Percentiles rank a stretch among this genome's conserved stretches.
Evolutionary conservation across 2,329 filamentous ascomycete genomes (phyloP).

Genomic region (Fusarium algeriense): DNA sequence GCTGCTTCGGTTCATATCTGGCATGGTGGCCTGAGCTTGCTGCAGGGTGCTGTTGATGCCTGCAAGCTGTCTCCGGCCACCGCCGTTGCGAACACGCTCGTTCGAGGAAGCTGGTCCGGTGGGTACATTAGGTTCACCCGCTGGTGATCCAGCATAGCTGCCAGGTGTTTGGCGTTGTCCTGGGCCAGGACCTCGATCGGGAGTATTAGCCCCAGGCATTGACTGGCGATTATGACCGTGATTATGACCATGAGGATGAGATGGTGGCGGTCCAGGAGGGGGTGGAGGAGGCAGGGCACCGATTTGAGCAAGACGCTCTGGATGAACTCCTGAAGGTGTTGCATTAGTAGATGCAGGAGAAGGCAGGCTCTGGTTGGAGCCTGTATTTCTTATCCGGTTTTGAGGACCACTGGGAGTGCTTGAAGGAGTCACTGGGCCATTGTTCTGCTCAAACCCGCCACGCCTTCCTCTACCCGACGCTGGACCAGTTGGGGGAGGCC

Average conservation of each 20-base stretch:
- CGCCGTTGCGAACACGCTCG: conserved; percentile 54
- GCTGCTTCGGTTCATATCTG: conserved; percentile 52
- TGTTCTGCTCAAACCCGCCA: conserved; percentile 56
- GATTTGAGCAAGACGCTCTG: conserved; percentile 64
- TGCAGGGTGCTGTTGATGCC: conserved; percentile 71
- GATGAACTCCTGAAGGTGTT: conserved; percentile 58
- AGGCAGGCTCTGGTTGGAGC: conserved; percentile 41
- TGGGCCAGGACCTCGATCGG: conserved; percentile 47
- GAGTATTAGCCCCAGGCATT: conserved; percentile 48
- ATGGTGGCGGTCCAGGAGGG: conserved; percentile 49
- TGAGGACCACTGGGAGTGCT: conserved; percentile 49
- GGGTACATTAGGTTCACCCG: conserved; percentile 48
- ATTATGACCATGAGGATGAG: conserved; percentile 34
- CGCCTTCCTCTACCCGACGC: conserved; percentile 63
- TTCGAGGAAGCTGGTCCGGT: conserved; percentile 53
- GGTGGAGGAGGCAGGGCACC: conserved; percentile 52
- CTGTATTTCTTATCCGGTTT: conserved; percentile 59
- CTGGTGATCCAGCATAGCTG: conserved; percentile 42
- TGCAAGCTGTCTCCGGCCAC: conserved; percentile 66
- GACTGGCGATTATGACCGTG: conserved; percentile 49
- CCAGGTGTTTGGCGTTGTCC: conserved; percentile 44
- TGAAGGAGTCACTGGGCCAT: conserved; percentile 49
- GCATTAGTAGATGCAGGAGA: conserved; percentile 44
- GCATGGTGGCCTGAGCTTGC: conserved; percentile 61
- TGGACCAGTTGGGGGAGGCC: conserved; percentile 65